phyloP scores from a whole-genome alignment of 164 flowering plant genomes.

The Tetracentron sinense region DNA sequence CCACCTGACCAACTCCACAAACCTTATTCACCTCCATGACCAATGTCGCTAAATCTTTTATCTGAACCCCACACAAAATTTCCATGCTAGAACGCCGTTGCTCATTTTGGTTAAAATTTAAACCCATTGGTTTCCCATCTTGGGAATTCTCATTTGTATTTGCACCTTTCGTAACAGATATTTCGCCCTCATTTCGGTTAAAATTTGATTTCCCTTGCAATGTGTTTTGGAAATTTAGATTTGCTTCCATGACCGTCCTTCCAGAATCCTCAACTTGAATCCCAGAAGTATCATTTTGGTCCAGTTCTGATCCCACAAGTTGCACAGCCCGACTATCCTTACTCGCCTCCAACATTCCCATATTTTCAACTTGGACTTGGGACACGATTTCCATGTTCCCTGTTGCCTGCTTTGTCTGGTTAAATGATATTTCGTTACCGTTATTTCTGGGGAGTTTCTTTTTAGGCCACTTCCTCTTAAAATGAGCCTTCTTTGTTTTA shows the following conservation, averaged over 20 bases:
- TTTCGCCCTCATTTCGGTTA: slow-evolving; percentile 3
- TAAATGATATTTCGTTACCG: background rate
- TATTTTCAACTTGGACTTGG: slow-evolving; percentile 4
- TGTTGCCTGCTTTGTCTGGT: slow-evolving; percentile 11
- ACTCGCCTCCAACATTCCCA: background rate
- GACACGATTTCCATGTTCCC: slow-evolving; percentile 5
- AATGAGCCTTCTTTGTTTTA: slow-evolving; percentile 52
- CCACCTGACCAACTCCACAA: background rate
- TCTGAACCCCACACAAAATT: background rate
- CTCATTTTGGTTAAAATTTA: slow-evolving; percentile 8
- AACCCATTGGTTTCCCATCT: slow-evolving; percentile 7
- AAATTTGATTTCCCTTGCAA: background rate
- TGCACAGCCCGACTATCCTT: background rate
- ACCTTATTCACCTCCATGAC: background rate
- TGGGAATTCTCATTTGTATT: slow-evolving; percentile 2
- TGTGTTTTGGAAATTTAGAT: slow-evolving; percentile 1
- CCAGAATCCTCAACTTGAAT: slow-evolving; percentile 6
- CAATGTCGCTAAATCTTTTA: background rate
- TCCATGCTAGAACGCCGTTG: too few species aligned
- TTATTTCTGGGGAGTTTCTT: slow-evolving; percentile 23
- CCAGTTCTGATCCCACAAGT: slow-evolving; percentile 5
- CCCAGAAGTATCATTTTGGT: slow-evolving; percentile 7
- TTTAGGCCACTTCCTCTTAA: slow-evolving; percentile 37
- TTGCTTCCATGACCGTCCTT: background rate
- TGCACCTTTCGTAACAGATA: background rate